A percentile compares a stretch with the other conserved stretches of the same genome.
Conservation (phyloP, 2,329 filamentous ascomycete species). For the Talaromyces amestolkiae region DNA sequence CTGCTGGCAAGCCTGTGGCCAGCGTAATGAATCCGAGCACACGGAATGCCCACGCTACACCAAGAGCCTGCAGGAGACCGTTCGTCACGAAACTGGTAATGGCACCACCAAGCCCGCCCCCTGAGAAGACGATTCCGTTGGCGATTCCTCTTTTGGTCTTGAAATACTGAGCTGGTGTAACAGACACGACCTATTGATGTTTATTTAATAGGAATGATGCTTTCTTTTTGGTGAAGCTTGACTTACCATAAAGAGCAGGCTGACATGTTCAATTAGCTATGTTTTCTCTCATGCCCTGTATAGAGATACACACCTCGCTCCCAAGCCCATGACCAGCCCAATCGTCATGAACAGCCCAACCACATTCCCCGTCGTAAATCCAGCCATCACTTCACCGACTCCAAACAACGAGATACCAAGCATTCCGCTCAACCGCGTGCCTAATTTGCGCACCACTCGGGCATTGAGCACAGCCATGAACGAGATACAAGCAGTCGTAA, state of each 20-base stretch:
- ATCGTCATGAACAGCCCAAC: conserved; percentile 49
- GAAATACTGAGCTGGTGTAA: conserved; percentile 63
- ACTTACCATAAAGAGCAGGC: conserved; percentile 46
- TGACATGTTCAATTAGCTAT: conserved; percentile 16
- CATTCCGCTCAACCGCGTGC: conserved; percentile 48
- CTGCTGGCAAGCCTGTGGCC: conserved; percentile 52
- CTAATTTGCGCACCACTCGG: conserved; percentile 51
- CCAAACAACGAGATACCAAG: conserved; percentile 54
- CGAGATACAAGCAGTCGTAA: conserved; percentile 52
- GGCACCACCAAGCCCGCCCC: conserved; percentile 59
- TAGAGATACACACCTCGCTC: conserved; percentile 36
- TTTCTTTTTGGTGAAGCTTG: conserved; percentile 9
- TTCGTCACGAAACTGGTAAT: conserved; percentile 59
- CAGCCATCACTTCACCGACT: conserved; percentile 48
- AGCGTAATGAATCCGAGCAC: conserved; percentile 58
- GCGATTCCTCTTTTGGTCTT: conserved; percentile 56
- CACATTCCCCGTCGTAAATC: conserved; percentile 48
- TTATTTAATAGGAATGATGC: background rate
- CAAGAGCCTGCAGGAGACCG: conserved; percentile 56
- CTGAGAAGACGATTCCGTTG: conserved; percentile 59
- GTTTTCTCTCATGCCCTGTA: background rate
- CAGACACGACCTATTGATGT: conserved; percentile 55
- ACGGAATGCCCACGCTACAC: conserved; percentile 61
- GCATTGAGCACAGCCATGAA: conserved; percentile 54
- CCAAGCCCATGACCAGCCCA: conserved; percentile 50